phyloP scores from a whole-genome alignment of 2,329 filamentous ascomycete genomes.

The Ascosphaera acerosa region DNA sequence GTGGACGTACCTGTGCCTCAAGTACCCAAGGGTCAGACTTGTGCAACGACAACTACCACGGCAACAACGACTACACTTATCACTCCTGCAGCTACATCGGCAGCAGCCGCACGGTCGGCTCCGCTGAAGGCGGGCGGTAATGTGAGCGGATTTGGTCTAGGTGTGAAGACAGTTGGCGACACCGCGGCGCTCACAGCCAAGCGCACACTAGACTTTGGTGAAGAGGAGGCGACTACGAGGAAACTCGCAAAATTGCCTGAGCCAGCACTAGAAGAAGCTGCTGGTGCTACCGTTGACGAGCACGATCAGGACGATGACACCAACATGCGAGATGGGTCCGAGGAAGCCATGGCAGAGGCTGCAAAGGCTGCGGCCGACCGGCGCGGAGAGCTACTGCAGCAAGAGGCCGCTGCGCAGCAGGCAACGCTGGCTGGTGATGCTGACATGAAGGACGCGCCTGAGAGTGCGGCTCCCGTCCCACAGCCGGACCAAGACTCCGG shows the following conservation, averaged over 20 bases:
- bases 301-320: slow-evolving; percentile 49
- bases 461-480: slow-evolving; percentile 12
- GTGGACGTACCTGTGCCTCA: slow-evolving; percentile 28
- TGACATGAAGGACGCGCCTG: slow-evolving; percentile 18
- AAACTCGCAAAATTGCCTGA: slow-evolving; percentile 80
- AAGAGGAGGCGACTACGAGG: slow-evolving; percentile 64
- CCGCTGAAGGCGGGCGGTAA: slow-evolving; percentile 43
- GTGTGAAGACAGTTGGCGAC: slow-evolving; percentile 38
- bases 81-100: slow-evolving; percentile 15
- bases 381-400: slow-evolving; percentile 40
- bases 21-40: slow-evolving; percentile 11
- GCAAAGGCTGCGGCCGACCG: slow-evolving; percentile 66
- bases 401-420: slow-evolving; percentile 13
- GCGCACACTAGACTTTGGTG: slow-evolving; percentile 59
- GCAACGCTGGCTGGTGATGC: slow-evolving; percentile 22
- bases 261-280: slow-evolving; percentile 36
- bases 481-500: slow-evolving; percentile 12
- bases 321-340: slow-evolving; percentile 52
- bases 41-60: slow-evolving; percentile 18
- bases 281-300: slow-evolving; percentile 21
- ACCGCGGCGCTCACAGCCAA: slow-evolving; percentile 40
- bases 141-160: slow-evolving; percentile 62
- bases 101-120: slow-evolving; percentile 16
- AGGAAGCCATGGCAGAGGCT: slow-evolving; percentile 70
- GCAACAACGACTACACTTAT: slow-evolving; percentile 19